Evolutionary conservation across 352 stramenopile genomes (phyloP).

Genomic region (Albugo candida): DNA sequence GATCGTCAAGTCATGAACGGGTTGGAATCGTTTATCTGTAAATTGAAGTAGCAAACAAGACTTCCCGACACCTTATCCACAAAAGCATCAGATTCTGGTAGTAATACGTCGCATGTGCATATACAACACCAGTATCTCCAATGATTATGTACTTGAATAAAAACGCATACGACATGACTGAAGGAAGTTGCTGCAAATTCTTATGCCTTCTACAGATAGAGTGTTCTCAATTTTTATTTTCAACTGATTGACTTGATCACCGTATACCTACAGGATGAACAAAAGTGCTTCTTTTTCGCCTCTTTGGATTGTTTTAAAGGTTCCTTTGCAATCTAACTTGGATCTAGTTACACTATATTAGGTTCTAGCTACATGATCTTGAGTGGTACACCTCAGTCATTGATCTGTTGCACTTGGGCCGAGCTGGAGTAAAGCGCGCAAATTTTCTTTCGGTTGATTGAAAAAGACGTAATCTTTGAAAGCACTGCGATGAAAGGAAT

Average conservation of each 20-base stretch:
- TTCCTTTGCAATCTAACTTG: too few relatives aligned
- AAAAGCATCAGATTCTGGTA: background rate
- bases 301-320: too few relatives aligned
- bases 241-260: too few relatives aligned
- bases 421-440: slow-evolving; percentile 31
- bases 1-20: slow-evolving; percentile 98
- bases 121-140: slow-evolving; percentile 85
- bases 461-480: slow-evolving; percentile 60
- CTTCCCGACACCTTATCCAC: slow-evolving; percentile 91
- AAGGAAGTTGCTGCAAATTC: too few relatives aligned
- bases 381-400: too few relatives aligned
- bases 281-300: too few relatives aligned
- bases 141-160: slow-evolving; percentile 99
- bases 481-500: slow-evolving; percentile 45
- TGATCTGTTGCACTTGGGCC: background rate
- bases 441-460: slow-evolving; percentile 40
- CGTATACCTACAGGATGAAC: too few relatives aligned
- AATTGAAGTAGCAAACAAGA: slow-evolving; percentile 99
- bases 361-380: too few relatives aligned
- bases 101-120: background rate
- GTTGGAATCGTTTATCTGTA: slow-evolving; percentile 99
- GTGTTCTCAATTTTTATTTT: too few relatives aligned
- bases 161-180: slow-evolving; percentile 87
- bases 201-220: too few relatives aligned
- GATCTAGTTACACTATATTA: too few relatives aligned